Evolutionary conservation across 1,284 basidiomycete species (phyloP).

Genomic region (Apiotrichum mycotoxinovorans): DNA sequence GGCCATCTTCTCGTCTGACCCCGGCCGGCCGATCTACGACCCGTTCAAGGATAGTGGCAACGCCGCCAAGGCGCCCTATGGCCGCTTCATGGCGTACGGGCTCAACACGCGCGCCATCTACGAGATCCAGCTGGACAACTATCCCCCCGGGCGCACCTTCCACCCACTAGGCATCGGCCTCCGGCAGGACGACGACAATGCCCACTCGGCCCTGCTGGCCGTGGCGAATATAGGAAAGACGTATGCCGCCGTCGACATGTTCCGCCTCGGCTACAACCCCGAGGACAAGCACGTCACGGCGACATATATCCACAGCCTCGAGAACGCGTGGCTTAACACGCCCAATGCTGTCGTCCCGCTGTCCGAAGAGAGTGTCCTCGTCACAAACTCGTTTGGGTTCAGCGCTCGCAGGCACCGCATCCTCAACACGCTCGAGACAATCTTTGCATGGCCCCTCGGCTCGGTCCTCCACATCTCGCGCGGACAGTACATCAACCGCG

Average conservation of each 20-base stretch:
- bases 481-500: not conserved
- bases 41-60: constrained; percentile 4
- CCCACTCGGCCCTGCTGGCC: not conserved
- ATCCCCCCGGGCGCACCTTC: not conserved
- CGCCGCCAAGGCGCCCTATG: not conserved
- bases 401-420: not conserved
- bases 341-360: constrained; percentile 13
- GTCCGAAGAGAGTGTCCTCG: constrained; percentile 6
- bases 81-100: not conserved
- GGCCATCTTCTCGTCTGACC: constrained; percentile 8
- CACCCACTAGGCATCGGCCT: constrained; percentile 11
- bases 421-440: constrained; percentile 4
- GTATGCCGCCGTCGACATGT: constrained; percentile 6
- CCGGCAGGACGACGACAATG: not conserved
- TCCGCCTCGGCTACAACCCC: not conserved
- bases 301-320: not conserved
- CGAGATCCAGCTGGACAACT: not conserved
- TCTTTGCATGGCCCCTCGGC: constrained; percentile 3
- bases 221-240: constrained; percentile 5
- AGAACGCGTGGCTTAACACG: not conserved
- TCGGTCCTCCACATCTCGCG: not conserved
- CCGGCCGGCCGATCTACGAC: constrained; percentile 5
- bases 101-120: not conserved
- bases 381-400: constrained; percentile 10
- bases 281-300: not conserved